Base-by-base conservation (phyloP, 2,329 filamentous ascomycete species). In the Beauveria rudraprayagi region DNA sequence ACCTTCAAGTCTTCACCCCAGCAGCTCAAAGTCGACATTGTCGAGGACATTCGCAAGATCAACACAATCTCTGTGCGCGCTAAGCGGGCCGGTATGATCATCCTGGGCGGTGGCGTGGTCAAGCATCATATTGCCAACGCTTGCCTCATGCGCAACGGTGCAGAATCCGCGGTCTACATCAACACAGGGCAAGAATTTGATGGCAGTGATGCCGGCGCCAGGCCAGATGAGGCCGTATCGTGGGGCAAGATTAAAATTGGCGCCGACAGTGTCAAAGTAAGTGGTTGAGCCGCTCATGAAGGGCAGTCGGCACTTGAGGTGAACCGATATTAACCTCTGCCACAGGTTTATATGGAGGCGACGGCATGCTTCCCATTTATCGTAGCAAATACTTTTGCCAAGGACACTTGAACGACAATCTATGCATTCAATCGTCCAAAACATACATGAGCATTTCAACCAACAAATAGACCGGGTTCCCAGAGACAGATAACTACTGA, bases 121-220 rank as follows among this genome's bases (percentile, higher is more conserved):
- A 99, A 99, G 78, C 94, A 99, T 70, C 94, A 99, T 73, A 97
- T 99, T 71, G 92, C 94, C 56, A 99, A 99, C 72, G 94, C 94
- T 2, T 96, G 92, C 68, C 75, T 99, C 68, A 97, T 99, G 94
- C 86, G 94, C 55, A 99, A 99, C 69, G 94, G 94, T 2, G 94
- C 94, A 17, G 94, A 99, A 74, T 93, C 90, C 64, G 94, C 94
- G 2, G 94, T 99, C 1, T 99, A 96, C 72, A 91, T 99, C 74
- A 99, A 99, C 75, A 99, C 94, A 1, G 94, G 86, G 0, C 92
- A 97, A 73, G 94, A 99, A 72, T 99, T 97, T 71, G 94, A 99
- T 72, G 94, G 94, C 3, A 97, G 92, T 68, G 94, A 99, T 76
- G 93, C 94, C 0, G 94, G 94, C 1, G 94, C 94, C 3, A 81